phyloP scores from a whole-genome alignment of 441 rosid genomes.

The Populus hybrid region DNA sequence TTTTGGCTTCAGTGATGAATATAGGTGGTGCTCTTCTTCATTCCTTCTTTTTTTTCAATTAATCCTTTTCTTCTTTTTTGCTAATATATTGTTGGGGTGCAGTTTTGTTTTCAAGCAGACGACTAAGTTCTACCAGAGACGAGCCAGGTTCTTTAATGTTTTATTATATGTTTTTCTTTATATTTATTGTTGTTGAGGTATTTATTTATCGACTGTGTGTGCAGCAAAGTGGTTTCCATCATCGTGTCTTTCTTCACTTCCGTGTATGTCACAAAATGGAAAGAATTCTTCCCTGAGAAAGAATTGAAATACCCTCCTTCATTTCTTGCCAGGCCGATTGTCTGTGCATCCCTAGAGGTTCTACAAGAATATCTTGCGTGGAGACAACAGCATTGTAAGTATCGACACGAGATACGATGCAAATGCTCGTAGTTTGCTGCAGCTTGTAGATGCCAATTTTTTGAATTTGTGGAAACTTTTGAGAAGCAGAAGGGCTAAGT shows the following conservation, averaged over 20 bases:
- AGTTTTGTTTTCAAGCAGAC: constrained; percentile 87
- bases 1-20: constrained; percentile 80
- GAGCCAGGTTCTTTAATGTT: constrained; percentile 56
- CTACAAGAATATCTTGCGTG: constrained; percentile 83
- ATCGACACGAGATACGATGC: neutral
- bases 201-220: constrained; percentile 17
- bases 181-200: constrained; percentile 4
- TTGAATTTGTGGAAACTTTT: neutral
- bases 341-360: constrained; percentile 72
- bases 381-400: constrained; percentile 89
- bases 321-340: constrained; percentile 54
- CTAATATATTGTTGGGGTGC: constrained; percentile 10
- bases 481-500: neutral
- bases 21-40: constrained; percentile 38
- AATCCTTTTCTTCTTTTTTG: neutral
- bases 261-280: constrained; percentile 65
- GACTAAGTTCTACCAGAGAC: constrained; percentile 75
- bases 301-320: constrained; percentile 63
- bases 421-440: neutral
- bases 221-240: constrained; percentile 81
- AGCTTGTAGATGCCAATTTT: neutral
- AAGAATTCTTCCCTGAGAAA: constrained; percentile 56
- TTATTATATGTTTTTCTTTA: neutral
- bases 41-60: neutral
- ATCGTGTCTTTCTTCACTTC: constrained; percentile 73